Evolutionary conservation across 352 stramenopile genomes (phyloP), one percentile per base, ranked within the genome.

Genomic region (Globisporangium spinosum): DNA sequence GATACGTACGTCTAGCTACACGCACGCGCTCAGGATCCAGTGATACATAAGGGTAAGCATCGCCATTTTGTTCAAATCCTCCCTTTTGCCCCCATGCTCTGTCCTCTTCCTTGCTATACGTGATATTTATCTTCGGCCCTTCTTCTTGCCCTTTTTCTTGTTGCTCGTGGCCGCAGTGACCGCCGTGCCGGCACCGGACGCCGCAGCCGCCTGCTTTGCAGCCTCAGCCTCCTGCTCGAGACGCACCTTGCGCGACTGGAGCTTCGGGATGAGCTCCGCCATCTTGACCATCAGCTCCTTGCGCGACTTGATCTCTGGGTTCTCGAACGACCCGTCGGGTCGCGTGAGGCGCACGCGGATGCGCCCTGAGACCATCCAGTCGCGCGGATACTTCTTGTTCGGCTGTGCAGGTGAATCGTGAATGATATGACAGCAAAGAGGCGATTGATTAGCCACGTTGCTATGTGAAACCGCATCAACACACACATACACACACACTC

Each of bases 141-240:
- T 95, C 76, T 95, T 94, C 78, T 91, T 91, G 60, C 78, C 77
- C 72, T 95, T 95, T 79, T 95, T 95, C 78, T 94, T 93, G 70
- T 71, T 87, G 58, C 72, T 84, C 1, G 69, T 68, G 17, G 80
- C 72, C 12, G 71, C 54, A 10, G 76, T 71, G 12, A 54, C 63
- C 1, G 73, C 58, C 13, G 71, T 68, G 15, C 71, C 77, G 2
- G 75, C 77, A 15, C 72, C 73, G 7, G 77, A 69, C 0, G 71
- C 76, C 8, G 64, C 58, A 13, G 45, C 57, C 27, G 82, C 77
- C 34, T 80, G 67, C 63, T 80, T 85, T 9, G 80, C 85, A 55
- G 89, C 82, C 40, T 82, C 82, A 0, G 82, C 82, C 64, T 93
- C 85, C 23, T 85, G 86, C 64, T 83, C 82, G 15, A 95, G 85